Conservation (phyloP, 257 asterid species). For the Capsicum chinense region DNA sequence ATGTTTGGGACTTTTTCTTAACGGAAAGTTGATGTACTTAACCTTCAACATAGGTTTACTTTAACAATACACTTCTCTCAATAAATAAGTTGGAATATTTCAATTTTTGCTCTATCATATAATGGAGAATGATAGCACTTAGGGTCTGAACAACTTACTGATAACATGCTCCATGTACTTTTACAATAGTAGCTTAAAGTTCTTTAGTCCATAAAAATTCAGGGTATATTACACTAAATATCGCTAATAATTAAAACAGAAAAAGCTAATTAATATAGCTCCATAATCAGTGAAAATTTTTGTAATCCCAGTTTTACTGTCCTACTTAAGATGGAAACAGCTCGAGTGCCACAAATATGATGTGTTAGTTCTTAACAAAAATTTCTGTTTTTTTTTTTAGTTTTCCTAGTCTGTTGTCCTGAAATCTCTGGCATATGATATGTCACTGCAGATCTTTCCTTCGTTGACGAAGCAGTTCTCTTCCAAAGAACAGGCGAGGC, state of each 20-base stretch:
- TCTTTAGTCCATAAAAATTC: not conserved
- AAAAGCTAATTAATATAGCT: not conserved
- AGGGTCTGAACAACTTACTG: not conserved
- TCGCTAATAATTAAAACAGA: not conserved
- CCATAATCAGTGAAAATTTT: not conserved
- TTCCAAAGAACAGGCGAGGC: slow-evolving; percentile 69
- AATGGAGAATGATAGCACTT: not conserved
- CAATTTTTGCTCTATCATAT: not conserved
- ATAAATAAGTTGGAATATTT: not conserved
- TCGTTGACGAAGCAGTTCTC: slow-evolving; percentile 60
- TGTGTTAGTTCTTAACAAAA: slow-evolving; percentile 4
- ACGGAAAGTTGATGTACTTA: not conserved
- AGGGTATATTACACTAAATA: not conserved
- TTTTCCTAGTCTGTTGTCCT: not conserved
- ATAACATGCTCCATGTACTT: not conserved
- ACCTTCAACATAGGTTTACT: not conserved
- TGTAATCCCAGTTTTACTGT: not conserved
- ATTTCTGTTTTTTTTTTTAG: not conserved
- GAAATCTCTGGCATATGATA: slow-evolving; percentile 2
- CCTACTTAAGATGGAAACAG: not conserved
- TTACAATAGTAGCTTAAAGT: not conserved
- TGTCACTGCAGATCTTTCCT: slow-evolving; percentile 71
- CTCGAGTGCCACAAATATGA: not conserved
- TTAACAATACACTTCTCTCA: not conserved
- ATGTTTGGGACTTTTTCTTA: not conserved